These are phyloP conservation scores for Arctium lappa DNA, from an alignment of 129 eudicot species.

Conservation along the genomic window DNA sequence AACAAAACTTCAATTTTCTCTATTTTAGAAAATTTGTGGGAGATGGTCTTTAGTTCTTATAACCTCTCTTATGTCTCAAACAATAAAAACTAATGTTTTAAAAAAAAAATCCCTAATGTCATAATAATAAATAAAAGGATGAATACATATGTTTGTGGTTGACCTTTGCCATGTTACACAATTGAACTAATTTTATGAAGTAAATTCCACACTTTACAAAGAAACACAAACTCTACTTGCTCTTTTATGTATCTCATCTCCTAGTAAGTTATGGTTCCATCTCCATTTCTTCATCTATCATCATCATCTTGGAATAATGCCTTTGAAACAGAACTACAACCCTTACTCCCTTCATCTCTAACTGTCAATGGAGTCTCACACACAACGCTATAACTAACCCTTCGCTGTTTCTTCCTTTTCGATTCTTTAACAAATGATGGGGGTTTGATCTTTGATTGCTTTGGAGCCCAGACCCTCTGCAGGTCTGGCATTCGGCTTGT, in stretches of 20 bases:
- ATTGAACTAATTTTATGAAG: not conserved
- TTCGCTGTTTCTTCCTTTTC: conserved; percentile 49
- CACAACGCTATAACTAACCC: conserved; percentile 51
- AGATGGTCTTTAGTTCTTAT: too few relatives aligned
- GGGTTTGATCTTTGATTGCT: conserved; percentile 48
- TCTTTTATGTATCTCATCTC: not conserved
- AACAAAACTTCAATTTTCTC: too few relatives aligned
- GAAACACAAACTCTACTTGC: conserved; percentile 12
- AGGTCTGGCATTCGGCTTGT: conserved; percentile 69
- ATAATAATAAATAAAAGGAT: not conserved
- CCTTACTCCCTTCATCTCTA: conserved; percentile 27
- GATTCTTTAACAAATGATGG: conserved; percentile 33
- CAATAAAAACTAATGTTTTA: not conserved
- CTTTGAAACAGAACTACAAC: conserved; percentile 52
- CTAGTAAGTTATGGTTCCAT: not conserved
- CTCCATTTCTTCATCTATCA: conserved; percentile 23
- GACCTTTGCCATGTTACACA: conserved; percentile 13
- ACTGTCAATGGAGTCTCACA: conserved; percentile 74
- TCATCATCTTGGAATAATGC: conserved; percentile 76
- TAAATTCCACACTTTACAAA: conserved; percentile 12
- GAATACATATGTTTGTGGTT: not conserved
- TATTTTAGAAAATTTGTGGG: too few relatives aligned
- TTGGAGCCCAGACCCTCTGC: conserved; percentile 98
- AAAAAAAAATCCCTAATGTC: not conserved
- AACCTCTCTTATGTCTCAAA: not conserved